Conservation (phyloP, 176 grass and related monocot species). For the Avena atlantica region DNA sequence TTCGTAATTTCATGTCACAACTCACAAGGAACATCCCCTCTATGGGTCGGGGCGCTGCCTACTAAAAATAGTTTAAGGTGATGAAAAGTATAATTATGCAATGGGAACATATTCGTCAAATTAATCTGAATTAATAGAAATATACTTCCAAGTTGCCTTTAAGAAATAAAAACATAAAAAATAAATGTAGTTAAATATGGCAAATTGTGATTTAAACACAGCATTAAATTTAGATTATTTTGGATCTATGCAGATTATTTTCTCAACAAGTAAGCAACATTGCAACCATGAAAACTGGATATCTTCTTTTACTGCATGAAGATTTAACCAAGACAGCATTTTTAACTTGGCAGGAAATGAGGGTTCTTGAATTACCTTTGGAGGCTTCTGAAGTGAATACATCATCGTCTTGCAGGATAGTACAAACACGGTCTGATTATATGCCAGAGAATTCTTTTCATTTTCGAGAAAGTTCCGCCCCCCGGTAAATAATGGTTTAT, state of each 20-base stretch:
- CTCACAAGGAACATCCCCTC: neutral
- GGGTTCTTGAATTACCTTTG: constrained; percentile 53
- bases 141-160: neutral
- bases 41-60: neutral
- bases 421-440: constrained; percentile 69
- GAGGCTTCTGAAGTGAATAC: constrained; percentile 59
- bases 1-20: neutral
- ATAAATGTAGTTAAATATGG: neutral
- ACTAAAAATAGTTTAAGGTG: neutral
- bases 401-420: constrained; percentile 73
- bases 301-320: neutral
- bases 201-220: too few relatives aligned
- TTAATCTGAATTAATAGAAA: neutral
- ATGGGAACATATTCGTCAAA: neutral
- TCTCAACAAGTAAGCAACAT: neutral
- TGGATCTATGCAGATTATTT: neutral
- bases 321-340: neutral
- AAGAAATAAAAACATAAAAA: neutral
- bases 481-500: constrained; percentile 43
- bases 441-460: constrained; percentile 63
- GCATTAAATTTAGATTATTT: neutral
- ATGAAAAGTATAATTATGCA: neutral
- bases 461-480: too few relatives aligned
- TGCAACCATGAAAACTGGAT: neutral
- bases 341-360: neutral